Base-by-base conservation (phyloP, 345 rosid genomes). In the Syzygium grande region DNA sequence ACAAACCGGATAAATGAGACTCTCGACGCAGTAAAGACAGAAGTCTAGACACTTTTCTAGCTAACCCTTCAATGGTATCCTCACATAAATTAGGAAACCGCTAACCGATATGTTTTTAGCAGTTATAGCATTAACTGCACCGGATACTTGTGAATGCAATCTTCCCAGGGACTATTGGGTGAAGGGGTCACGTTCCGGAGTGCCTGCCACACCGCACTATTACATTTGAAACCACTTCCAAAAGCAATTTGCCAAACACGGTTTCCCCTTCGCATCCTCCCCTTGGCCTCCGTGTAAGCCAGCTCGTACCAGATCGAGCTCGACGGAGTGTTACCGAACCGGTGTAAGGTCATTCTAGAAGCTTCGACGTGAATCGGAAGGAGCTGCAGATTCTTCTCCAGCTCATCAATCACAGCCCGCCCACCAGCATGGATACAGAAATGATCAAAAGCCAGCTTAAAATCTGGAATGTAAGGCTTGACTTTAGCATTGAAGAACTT, bases 341-440 rank as follows among this genome's bases (percentile, higher is more conserved):
- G 92, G 88, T 96, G 98, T 79, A 97, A 90, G 4, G 99, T 93
- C 99, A 97, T 97, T 22, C 99, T 88, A 19, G 99, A 97, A 3
- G 98, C 97, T 90, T 97, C 99, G 7, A 92, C 96, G 52, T 96
- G 98, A 23, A 38, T 85, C 5, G 92, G 93, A 5, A 92, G 93
- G 85, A 97, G 99, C 92, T 97, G 96, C 90, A 97, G 88, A 84
- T 96, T 97, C 95, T 97, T 97, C 95, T 97, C 98, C 11, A 96
- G 98, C 93, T 97, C 98, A 63, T 97, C 99, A 52, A 97, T 96
- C 92, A 97, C 96, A 23, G 97, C 99, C 89, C 99, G 91, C 16
- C 99, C 98, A 46, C 99, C 99, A 1, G 97, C 97, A 27, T 95
- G 99, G 13, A 96, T 97, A 89, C 99, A 97, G 94, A 96, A 97